These are phyloP conservation scores for Pyricularia sp. DNA, from an alignment of 2,329 filamentous ascomycete genomes.

Conservation along the genomic window DNA sequence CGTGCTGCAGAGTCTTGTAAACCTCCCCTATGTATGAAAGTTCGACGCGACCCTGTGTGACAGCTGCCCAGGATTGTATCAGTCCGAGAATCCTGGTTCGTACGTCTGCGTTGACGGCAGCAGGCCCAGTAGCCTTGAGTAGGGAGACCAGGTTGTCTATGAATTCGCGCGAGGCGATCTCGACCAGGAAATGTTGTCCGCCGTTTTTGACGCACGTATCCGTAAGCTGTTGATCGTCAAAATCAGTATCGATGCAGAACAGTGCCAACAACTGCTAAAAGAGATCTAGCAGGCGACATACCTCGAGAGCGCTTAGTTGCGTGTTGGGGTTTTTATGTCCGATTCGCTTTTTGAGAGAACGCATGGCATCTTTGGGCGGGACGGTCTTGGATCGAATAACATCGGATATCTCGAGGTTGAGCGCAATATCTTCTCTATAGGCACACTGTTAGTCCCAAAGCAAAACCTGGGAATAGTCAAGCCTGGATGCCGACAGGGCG, in stretches of 20 bases:
- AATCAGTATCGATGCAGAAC: neutral
- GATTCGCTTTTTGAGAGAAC: conserved; percentile 85
- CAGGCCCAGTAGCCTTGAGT: conserved; percentile 67
- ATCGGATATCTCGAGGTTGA: conserved; percentile 97
- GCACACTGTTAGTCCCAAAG: conserved; percentile 5
- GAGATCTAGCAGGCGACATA: conserved; percentile 27
- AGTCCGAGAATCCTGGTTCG: conserved; percentile 85
- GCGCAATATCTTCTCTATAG: conserved; percentile 81
- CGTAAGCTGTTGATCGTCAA: conserved; percentile 52
- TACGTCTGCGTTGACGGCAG: conserved; percentile 75
- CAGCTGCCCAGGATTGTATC: conserved; percentile 87
- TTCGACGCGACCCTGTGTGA: conserved; percentile 76
- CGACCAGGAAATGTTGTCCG: conserved; percentile 84
- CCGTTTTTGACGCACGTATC: conserved; percentile 99
- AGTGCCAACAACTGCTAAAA: neutral
- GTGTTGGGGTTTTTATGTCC: conserved; percentile 97
- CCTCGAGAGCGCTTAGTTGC: conserved; percentile 88
- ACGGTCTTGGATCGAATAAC: conserved; percentile 96
- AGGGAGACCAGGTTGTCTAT: conserved; percentile 95
- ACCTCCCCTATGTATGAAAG: conserved; percentile 81
- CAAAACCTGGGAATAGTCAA: neutral
- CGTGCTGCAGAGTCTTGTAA: conserved; percentile 71
- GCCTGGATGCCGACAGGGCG: neutral
- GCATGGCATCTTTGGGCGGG: conserved; percentile 96
- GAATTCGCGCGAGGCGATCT: conserved; percentile 94